phyloP scores from a whole-genome alignment of 1,284 basidiomycete genomes.

The Pterulicium gracile region DNA sequence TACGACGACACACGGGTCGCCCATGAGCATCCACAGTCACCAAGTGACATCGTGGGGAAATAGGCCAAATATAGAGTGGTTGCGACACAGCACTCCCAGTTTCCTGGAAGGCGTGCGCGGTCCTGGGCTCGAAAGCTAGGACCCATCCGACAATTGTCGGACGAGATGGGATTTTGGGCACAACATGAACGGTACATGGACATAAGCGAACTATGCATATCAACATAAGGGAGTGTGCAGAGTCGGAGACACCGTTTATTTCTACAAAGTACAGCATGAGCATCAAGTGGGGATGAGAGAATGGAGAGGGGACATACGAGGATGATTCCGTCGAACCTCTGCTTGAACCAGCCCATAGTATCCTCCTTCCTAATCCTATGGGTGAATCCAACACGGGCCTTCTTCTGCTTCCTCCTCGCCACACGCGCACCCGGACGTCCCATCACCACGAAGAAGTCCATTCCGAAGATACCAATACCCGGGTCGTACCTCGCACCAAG shows the following conservation, averaged over 20 bases:
- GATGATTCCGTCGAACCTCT: constrained; percentile 96
- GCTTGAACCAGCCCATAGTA: constrained; percentile 98
- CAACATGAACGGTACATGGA: background rate
- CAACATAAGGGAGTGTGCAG: background rate
- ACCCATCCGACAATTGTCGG: background rate
- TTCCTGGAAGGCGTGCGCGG: background rate
- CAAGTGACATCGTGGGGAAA: too few relatives aligned
- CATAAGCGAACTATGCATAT: background rate
- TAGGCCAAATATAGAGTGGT: too few relatives aligned
- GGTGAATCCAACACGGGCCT: constrained; percentile 75
- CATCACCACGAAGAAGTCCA: constrained; percentile 99
- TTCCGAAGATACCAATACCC: constrained; percentile 93
- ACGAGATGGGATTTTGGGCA: background rate
- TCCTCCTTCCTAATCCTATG: constrained; percentile 91
- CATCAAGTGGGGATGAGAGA: constrained; percentile 5
- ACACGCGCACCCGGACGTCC: constrained; percentile 92
- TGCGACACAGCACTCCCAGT: background rate
- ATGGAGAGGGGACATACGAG: constrained; percentile 39
- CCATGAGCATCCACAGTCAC: too few relatives aligned
- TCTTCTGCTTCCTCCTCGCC: constrained; percentile 85
- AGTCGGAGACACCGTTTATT: constrained; percentile 22
- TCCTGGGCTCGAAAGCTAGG: background rate
- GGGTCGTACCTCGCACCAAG: constrained; percentile 97
- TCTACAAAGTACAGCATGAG: constrained; percentile 18
- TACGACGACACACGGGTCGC: too few relatives aligned